phyloP scores from a whole-genome alignment of 305 asterid species.

The Caryopteris hybrid region DNA sequence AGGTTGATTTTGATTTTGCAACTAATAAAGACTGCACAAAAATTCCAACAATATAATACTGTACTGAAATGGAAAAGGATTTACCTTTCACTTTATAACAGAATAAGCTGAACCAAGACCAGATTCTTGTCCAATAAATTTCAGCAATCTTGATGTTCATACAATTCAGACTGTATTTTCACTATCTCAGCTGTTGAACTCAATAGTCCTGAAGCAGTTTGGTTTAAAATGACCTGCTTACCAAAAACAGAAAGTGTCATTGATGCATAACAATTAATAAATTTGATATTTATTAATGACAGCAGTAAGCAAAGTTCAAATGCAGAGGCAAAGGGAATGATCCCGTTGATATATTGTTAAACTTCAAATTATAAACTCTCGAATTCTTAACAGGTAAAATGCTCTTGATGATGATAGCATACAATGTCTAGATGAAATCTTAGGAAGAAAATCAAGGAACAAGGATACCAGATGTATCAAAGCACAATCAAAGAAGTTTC shows the following conservation, averaged over 20 bases:
- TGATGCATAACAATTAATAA: conserved; percentile 3
- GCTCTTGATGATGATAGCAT: neutral
- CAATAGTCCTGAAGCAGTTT: neutral
- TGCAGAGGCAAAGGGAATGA: neutral
- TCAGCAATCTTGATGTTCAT: neutral
- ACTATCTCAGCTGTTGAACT: neutral
- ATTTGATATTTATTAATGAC: neutral
- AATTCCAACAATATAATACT: neutral
- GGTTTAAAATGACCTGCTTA: conserved; percentile 2
- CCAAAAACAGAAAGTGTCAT: conserved; percentile 9
- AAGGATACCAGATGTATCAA: neutral
- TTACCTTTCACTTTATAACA: conserved; percentile 18
- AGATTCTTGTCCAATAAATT: conserved; percentile 13
- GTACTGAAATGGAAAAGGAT: neutral
- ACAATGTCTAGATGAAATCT: neutral
- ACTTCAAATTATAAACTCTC: neutral
- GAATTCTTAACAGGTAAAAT: neutral
- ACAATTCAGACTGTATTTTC: neutral
- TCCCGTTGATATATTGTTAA: neutral
- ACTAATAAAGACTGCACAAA: neutral
- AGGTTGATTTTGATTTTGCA: neutral
- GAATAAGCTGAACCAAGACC: neutral
- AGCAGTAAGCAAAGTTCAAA: neutral
- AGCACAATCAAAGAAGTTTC: conserved; percentile 1
- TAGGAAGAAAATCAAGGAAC: too few relatives aligned